Conservation (phyloP, 257 asterid species). For the Jasminum sambac region DNA sequence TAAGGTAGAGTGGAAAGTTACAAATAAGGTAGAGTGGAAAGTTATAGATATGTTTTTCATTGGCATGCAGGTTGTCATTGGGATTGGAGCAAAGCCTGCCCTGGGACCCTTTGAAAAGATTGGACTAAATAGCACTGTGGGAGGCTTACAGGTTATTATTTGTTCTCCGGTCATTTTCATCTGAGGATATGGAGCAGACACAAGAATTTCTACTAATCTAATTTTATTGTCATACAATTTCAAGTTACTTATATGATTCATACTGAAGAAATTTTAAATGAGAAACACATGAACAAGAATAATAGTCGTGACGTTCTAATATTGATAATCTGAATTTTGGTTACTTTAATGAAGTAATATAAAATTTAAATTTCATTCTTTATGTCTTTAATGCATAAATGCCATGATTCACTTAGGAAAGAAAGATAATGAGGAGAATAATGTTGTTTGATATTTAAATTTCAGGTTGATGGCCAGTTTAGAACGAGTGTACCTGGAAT, state of each 20-base stretch:
- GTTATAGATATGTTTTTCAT: constrained; percentile 15
- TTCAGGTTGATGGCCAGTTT: constrained; percentile 93
- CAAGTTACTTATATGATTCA: neutral
- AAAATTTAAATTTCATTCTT: neutral
- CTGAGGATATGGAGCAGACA: neutral
- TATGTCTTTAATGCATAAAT: neutral
- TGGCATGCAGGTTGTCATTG: constrained; percentile 72
- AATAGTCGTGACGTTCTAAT: neutral
- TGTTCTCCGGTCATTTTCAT: constrained; percentile 5
- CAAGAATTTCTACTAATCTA: constrained; percentile 20
- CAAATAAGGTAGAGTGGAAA: constrained; percentile 19
- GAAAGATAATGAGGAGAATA: neutral
- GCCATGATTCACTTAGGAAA: neutral
- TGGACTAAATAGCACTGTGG: constrained; percentile 66
- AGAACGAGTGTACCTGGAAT: constrained; percentile 81
- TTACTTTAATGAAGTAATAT: neutral
- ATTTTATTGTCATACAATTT: neutral
- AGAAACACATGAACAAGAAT: neutral
- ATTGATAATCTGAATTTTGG: neutral
- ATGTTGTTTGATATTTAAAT: constrained; percentile 21
- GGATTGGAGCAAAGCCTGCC: constrained; percentile 94
- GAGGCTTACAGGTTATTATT: constrained; percentile 77
- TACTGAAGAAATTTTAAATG: neutral
- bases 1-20: constrained; percentile 19
- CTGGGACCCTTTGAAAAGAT: constrained; percentile 76